Evolutionary conservation across 176 grass and related monocot species (phyloP).

Genomic region (Carex parvula): DNA sequence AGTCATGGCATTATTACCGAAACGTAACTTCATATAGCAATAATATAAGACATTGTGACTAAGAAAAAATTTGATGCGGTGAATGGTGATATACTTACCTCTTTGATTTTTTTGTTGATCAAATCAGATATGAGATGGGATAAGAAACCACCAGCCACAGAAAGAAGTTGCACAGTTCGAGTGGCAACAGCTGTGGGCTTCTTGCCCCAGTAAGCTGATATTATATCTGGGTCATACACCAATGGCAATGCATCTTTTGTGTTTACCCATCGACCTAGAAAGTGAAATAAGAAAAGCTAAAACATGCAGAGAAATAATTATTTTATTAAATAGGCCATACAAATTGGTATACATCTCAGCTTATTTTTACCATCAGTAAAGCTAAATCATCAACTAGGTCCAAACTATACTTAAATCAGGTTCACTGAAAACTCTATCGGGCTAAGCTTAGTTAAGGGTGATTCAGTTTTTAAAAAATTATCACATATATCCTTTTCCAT

Average conservation of each 20-base stretch:
- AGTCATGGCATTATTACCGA: neutral
- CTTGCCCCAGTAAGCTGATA: constrained; percentile 80
- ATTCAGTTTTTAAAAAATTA: neutral
- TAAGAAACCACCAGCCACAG: constrained; percentile 89
- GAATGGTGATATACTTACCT: constrained; percentile 39
- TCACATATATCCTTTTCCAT: neutral
- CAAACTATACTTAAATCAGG: neutral
- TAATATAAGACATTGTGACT: neutral
- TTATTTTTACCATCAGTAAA: neutral
- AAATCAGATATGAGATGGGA: constrained; percentile 74
- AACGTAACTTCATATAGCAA: neutral
- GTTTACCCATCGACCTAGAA: constrained; percentile 51
- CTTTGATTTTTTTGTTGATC: constrained; percentile 74
- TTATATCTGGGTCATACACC: constrained; percentile 83
- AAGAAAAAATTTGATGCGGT: neutral
- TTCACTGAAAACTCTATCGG: neutral
- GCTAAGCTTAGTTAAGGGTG: neutral
- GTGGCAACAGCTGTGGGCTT: constrained; percentile 67
- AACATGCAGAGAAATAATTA: neutral
- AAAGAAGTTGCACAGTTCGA: constrained; percentile 64
- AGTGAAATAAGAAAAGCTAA: neutral
- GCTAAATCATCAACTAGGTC: neutral
- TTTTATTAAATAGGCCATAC: neutral
- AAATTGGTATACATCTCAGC: neutral
- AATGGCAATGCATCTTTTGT: constrained; percentile 60